A percentile compares a stretch with the other conserved stretches of the same genome.
These are phyloP conservation scores for Geranomyces variabilis DNA, from an alignment of 192 early-diverging fungal genomes.

Conservation along the genomic window DNA sequence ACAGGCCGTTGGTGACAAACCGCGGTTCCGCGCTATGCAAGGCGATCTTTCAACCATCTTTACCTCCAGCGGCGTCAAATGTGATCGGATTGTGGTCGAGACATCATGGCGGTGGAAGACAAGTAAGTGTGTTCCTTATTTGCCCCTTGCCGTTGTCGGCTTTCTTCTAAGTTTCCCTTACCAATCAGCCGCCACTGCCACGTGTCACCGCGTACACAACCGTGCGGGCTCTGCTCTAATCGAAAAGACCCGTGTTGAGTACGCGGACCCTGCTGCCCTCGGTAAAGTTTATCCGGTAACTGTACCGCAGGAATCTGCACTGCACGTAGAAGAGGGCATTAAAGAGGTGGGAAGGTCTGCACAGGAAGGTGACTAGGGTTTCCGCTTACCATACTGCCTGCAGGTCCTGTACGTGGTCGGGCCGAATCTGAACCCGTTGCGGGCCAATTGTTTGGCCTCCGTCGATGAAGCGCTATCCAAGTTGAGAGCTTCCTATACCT, in stretches of 20 bases:
- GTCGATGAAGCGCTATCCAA: background rate
- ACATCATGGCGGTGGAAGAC: conserved; percentile 34
- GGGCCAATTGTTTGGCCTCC: conserved; percentile 8
- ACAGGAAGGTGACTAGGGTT: background rate
- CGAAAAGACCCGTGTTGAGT: background rate
- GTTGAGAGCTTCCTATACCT: background rate
- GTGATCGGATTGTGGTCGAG: conserved; percentile 12
- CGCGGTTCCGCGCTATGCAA: background rate
- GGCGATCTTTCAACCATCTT: conserved; percentile 10
- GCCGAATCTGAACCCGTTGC: conserved; percentile 26
- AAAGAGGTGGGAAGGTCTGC: conserved; percentile 5
- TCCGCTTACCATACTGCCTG: background rate
- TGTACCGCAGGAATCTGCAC: conserved; percentile 12
- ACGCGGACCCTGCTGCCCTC: conserved; percentile 14
- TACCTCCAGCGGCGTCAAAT: background rate
- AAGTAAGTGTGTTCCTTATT: too few species aligned
- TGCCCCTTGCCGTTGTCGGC: too few species aligned
- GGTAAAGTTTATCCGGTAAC: conserved; percentile 24
- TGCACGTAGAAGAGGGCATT: conserved; percentile 24
- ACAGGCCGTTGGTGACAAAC: background rate
- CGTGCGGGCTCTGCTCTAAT: conserved; percentile 11
- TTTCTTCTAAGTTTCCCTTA: too few species aligned
- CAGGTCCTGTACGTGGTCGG: conserved; percentile 27
- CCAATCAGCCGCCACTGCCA: conserved; percentile 24
- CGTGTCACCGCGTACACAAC: conserved; percentile 9